Percentiles rank a stretch among this genome's conserved stretches.
Conservation (phyloP, 2,329 filamentous ascomycete species). For the Ophioceras dolichostomum region DNA sequence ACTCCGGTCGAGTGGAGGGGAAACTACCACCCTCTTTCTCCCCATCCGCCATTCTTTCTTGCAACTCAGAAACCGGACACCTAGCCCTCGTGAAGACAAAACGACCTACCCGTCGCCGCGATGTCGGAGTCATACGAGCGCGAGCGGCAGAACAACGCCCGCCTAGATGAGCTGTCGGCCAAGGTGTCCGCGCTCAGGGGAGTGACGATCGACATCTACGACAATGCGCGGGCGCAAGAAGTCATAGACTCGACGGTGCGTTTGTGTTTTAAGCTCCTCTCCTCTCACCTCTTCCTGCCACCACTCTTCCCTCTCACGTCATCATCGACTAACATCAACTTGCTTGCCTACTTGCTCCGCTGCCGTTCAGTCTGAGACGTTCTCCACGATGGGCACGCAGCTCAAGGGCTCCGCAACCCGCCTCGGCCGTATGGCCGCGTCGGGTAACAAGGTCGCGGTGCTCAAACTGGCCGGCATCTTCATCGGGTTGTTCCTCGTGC, state of each 20-base stretch:
- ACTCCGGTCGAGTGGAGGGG: not conserved
- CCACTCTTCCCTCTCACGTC: not conserved
- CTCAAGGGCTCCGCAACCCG: slow-evolving; percentile 75
- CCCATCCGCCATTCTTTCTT: not conserved
- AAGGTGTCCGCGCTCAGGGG: slow-evolving; percentile 89
- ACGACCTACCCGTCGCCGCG: slow-evolving; percentile 10
- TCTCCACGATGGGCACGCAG: slow-evolving; percentile 72
- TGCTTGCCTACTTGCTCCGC: not conserved
- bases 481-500: slow-evolving; percentile 55
- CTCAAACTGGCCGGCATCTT: slow-evolving; percentile 81
- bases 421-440: slow-evolving; percentile 78
- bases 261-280: not conserved
- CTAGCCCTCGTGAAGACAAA: too few relatives aligned
- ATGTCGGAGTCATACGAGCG: slow-evolving; percentile 73
- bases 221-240: slow-evolving; percentile 79
- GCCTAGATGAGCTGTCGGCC: slow-evolving; percentile 76
- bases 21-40: not conserved
- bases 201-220: slow-evolving; percentile 96
- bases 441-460: slow-evolving; percentile 83
- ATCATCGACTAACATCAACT: not conserved
- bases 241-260: slow-evolving; percentile 76
- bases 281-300: not conserved
- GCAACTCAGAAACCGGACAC: not conserved
- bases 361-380: slow-evolving; percentile 61
- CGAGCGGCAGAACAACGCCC: slow-evolving; percentile 86